Conservation (phyloP, 1,284 basidiomycete genomes). For the Clitocybe nebularis region DNA sequence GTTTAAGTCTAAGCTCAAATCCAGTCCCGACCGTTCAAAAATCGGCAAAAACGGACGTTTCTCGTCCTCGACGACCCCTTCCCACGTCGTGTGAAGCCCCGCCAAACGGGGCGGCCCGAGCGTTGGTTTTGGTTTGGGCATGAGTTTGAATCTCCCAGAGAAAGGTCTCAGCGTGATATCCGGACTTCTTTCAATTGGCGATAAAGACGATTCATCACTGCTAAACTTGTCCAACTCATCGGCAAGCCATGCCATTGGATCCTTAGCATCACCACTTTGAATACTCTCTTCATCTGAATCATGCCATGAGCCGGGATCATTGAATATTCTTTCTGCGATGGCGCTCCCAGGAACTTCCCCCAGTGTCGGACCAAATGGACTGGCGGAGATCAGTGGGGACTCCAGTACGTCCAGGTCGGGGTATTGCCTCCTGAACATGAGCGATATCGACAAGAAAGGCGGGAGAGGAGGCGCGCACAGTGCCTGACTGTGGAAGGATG, state of each 20-base stretch:
- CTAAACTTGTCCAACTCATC: conserved; percentile 27
- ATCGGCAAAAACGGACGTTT: conserved; percentile 22
- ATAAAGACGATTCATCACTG: conserved; percentile 11
- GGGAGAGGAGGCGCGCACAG: conserved; percentile 14
- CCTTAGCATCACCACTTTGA: conserved; percentile 18
- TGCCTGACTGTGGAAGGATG: conserved; percentile 25
- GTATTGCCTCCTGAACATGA: conserved; percentile 25
- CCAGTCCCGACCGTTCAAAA: conserved; percentile 24
- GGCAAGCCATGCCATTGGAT: conserved; percentile 26
- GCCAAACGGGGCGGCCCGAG: conserved; percentile 8
- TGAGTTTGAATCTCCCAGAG: conserved; percentile 15
- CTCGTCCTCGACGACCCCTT: conserved; percentile 12
- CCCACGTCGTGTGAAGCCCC: conserved; percentile 16
- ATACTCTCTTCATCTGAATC: conserved; percentile 22
- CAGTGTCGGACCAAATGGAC: conserved; percentile 21
- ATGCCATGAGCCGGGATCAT: conserved; percentile 36
- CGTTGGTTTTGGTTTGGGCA: conserved; percentile 12
- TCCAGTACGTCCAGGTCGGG: conserved; percentile 32
- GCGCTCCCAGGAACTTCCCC: conserved; percentile 30
- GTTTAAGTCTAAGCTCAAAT: conserved; percentile 27
- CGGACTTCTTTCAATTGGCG: conserved; percentile 14
- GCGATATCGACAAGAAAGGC: conserved; percentile 7
- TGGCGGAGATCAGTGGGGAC: conserved; percentile 29
- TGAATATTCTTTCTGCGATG: conserved; percentile 36
- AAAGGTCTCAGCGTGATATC: conserved; percentile 14